A percentile compares a stretch with the other conserved stretches of the same genome.
Evolutionary conservation across 495 filamentous ascomycete genomes (phyloP).

Genomic region (Penicillium crystallinum): DNA sequence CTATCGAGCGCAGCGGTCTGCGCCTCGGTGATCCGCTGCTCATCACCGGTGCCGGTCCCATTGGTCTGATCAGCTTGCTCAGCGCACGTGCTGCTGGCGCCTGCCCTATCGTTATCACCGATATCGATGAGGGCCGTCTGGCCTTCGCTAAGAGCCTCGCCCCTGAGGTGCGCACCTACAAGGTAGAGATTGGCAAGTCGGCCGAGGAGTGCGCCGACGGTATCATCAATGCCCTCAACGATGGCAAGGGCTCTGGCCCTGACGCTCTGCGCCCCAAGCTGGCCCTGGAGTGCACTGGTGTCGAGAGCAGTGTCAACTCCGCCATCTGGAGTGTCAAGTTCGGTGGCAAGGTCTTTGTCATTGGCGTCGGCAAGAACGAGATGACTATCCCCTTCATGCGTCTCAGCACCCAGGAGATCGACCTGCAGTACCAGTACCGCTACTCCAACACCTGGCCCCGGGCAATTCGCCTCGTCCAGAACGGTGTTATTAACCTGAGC

Average conservation of each 20-base stretch:
- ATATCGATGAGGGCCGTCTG: constrained; percentile 82
- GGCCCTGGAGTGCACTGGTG: constrained; percentile 84
- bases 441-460: constrained; percentile 94
- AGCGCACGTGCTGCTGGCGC: constrained; percentile 80
- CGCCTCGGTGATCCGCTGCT: constrained; percentile 77
- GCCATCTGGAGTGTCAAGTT: constrained; percentile 88
- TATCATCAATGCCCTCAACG: constrained; percentile 52
- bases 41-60: constrained; percentile 86
- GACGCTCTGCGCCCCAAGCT: constrained; percentile 71
- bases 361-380: constrained; percentile 90
- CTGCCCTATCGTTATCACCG: constrained; percentile 81
- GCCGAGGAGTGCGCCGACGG: constrained; percentile 65
- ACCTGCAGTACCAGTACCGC: constrained; percentile 92
- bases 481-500: constrained; percentile 71
- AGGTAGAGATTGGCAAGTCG: constrained; percentile 59
- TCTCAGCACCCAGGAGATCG: constrained; percentile 82
- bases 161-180: constrained; percentile 68
- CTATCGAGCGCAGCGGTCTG: constrained; percentile 71
- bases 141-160: constrained; percentile 75
- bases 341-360: constrained; percentile 89
- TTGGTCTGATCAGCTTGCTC: constrained; percentile 79
- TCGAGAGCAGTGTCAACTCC: constrained; percentile 79
- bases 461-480: constrained; percentile 81
- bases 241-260: constrained; percentile 43
- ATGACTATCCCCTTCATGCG: constrained; percentile 93